Base-by-base conservation (phyloP, 257 asterid species). In the Penstemon davidsonii region DNA sequence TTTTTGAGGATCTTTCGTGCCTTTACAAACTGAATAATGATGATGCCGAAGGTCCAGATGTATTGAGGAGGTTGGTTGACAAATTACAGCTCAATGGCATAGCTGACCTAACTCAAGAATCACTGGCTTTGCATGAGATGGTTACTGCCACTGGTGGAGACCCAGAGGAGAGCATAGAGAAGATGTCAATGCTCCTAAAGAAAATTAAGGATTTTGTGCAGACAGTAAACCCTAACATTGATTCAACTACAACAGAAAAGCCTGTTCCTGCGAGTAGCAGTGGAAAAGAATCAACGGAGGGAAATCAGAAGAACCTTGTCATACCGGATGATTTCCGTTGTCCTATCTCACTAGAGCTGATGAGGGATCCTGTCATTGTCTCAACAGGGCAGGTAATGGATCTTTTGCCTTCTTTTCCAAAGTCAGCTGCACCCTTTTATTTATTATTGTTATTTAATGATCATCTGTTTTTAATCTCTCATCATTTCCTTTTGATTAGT, bases 301-400 rank as follows among this genome's bases (percentile, higher is more conserved):
- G 74, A 74, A 74, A 68, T 71, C 80, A 65, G 61, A 90, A 71
- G 71, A 69, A 82, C 80, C 88, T 88, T 73, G 81, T 82, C 73
- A 83, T 91, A 74, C 99, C 99, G 3, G 97, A 91, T 67, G 99
- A 94, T 80, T 94, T 94, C 64, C 96, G 99, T 5, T 94, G 99
- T 64, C 97, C 99, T 56, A 87, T 91, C 74, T 94, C 98, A 49
- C 81, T 91, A 63, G 99, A 94, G 85, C 80, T 94, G 78, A 91
- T 94, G 97, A 79, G 71, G 74, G 99, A 94, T 79, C 99, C 99
- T 44, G 99, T 91, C 81, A 94, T 94, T 75, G 97, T 94, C 67
- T 91, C 99, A 46, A 91, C 99, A 0, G 97, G 99, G 46, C 97
- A 94, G 97, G 99, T 94, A 81, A 70, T 64, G 52, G 42, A 19